These are phyloP conservation scores for Rubia peregrina DNA, from an alignment of 305 asterid species.

Conservation along the genomic window DNA sequence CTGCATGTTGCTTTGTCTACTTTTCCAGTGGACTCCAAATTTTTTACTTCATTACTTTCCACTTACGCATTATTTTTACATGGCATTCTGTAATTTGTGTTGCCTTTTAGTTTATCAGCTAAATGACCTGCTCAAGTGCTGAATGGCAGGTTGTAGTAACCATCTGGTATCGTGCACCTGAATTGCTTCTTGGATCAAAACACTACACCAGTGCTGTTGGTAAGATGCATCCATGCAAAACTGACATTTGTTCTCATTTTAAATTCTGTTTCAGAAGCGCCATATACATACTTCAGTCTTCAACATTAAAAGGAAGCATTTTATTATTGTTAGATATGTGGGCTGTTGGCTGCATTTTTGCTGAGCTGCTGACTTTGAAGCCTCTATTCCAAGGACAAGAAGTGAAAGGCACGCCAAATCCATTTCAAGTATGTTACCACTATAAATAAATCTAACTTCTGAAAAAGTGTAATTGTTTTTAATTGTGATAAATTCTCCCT, in stretches of 20 bases:
- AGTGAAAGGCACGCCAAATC: slow-evolving; percentile 93
- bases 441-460: slow-evolving; percentile 9
- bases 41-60: background rate
- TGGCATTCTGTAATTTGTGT: background rate
- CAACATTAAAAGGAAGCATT: slow-evolving; percentile 4
- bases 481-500: background rate
- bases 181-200: slow-evolving; percentile 91
- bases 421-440: slow-evolving; percentile 67
- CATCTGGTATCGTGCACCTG: slow-evolving; percentile 99
- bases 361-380: slow-evolving; percentile 94
- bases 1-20: background rate
- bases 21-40: background rate
- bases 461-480: background rate
- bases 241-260: slow-evolving; percentile 16
- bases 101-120: background rate
- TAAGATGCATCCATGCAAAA: slow-evolving; percentile 29
- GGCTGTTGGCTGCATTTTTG: slow-evolving; percentile 99
- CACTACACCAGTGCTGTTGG: slow-evolving; percentile 99
- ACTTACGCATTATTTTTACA: background rate
- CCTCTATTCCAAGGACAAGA: slow-evolving; percentile 99
- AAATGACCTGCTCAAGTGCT: background rate
- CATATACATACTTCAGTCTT: background rate
- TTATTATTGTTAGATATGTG: slow-evolving; percentile 65
- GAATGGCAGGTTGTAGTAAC: slow-evolving; percentile 91
- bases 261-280: slow-evolving; percentile 8